Conservation (phyloP, 345 rosid genomes). For the Eucalyptus pauciflora region DNA sequence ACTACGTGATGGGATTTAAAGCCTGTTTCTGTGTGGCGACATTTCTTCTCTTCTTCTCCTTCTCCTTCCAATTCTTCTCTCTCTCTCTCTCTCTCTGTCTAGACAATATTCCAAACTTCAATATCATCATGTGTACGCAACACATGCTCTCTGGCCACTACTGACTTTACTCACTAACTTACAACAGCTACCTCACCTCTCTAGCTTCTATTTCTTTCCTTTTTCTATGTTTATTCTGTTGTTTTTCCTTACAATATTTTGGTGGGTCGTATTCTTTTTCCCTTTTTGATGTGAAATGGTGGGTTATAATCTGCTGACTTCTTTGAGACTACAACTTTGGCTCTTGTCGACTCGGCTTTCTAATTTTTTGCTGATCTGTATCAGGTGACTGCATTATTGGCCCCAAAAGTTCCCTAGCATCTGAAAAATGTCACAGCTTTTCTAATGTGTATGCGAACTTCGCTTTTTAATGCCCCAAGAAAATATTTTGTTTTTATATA, state of each 20-base stretch:
- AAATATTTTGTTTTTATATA: background rate
- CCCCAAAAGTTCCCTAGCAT: constrained; percentile 23
- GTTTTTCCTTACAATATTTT: background rate
- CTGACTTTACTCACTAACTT: constrained; percentile 13
- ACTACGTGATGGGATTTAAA: constrained; percentile 35
- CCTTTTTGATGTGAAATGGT: background rate
- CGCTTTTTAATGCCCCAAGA: background rate
- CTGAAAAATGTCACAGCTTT: background rate
- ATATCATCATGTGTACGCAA: constrained; percentile 1
- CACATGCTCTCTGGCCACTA: constrained; percentile 5
- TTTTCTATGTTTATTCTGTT: background rate
- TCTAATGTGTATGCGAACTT: background rate
- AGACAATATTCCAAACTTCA: constrained; percentile 15
- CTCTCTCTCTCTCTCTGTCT: background rate
- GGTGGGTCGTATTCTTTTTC: background rate
- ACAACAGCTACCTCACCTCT: background rate
- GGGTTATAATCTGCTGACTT: background rate
- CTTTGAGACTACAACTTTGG: background rate
- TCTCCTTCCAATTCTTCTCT: background rate
- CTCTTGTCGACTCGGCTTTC: background rate
- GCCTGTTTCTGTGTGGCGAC: constrained; percentile 7
- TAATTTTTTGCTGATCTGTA: constrained; percentile 17
- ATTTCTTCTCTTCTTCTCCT: background rate
- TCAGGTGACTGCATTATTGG: constrained; percentile 27
- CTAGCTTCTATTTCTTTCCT: background rate